Evolutionary conservation across 1,284 basidiomycete species (phyloP).

Genomic region (Kalmanozyma brasiliensis): DNA sequence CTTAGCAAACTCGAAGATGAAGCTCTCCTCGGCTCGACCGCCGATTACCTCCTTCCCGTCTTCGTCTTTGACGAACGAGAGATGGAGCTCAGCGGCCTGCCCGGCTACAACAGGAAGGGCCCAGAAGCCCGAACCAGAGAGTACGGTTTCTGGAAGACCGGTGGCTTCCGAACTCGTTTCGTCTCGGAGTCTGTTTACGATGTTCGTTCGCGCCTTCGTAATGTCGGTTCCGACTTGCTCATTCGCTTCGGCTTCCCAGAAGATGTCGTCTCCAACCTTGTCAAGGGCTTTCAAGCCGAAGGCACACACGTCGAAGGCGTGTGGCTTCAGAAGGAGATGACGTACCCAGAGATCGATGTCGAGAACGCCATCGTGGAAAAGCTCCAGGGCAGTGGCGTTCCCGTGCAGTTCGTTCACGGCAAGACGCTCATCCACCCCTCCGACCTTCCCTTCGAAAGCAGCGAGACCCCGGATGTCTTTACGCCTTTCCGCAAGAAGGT

Average conservation of each 20-base stretch:
- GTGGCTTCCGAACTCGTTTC: conserved; percentile 69
- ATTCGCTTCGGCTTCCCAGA: conserved; percentile 72
- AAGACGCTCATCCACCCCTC: conserved; percentile 67
- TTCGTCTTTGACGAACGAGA: conserved; percentile 73
- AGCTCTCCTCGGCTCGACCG: conserved; percentile 55
- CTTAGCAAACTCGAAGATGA: conserved; percentile 47
- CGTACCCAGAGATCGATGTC: conserved; percentile 51
- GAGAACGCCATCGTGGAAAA: conserved; percentile 49
- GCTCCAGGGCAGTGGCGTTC: conserved; percentile 45
- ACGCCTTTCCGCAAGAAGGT: conserved; percentile 71
- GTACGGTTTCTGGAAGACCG: conserved; percentile 72
- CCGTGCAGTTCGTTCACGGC: conserved; percentile 54
- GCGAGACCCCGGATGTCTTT: conserved; percentile 71
- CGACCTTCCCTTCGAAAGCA: conserved; percentile 70
- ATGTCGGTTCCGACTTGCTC: conserved; percentile 70
- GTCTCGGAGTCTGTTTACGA: conserved; percentile 71
- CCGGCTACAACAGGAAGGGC: conserved; percentile 67
- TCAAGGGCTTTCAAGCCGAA: conserved; percentile 48
- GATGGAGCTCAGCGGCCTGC: conserved; percentile 71
- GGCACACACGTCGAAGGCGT: conserved; percentile 62
- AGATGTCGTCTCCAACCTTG: conserved; percentile 59
- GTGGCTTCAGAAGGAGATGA: conserved; percentile 64
- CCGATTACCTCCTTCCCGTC: conserved; percentile 71
- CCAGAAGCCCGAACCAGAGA: conserved; percentile 68
- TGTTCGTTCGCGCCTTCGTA: conserved; percentile 69